Conservation (phyloP, 2,329 filamentous ascomycete species). For the Orbilia ellipsospora region DNA sequence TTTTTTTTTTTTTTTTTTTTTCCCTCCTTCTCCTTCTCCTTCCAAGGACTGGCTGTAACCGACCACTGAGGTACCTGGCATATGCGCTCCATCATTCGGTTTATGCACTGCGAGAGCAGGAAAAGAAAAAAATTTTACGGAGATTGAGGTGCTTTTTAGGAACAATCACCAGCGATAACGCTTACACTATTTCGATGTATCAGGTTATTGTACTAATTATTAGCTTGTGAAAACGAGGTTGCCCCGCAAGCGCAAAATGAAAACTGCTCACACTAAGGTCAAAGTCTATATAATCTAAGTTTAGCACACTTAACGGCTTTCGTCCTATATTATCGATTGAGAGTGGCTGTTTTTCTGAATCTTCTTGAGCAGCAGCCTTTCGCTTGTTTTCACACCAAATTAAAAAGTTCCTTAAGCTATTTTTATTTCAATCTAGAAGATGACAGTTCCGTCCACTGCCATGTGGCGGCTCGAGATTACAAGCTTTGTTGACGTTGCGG, state of each 20-base stretch:
- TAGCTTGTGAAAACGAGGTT: constrained; percentile 5
- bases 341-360: too few species aligned
- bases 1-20: constrained; percentile 31
- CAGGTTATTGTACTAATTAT: constrained; percentile 1
- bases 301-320: constrained; percentile 38
- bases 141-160: background rate
- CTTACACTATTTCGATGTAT: background rate
- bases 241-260: constrained; percentile 36
- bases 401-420: too few species aligned
- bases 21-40: constrained; percentile 21
- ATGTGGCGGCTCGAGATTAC: constrained; percentile 25
- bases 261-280: constrained; percentile 24
- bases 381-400: too few species aligned
- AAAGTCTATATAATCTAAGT: constrained; percentile 35
- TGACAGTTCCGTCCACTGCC: constrained; percentile 39
- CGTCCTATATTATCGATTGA: constrained; percentile 11
- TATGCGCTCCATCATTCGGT: constrained; percentile 7
- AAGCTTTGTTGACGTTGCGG: constrained; percentile 20
- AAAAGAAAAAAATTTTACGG: constrained; percentile 3
- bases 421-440: constrained; percentile 13
- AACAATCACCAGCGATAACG: background rate
- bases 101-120: constrained; percentile 21
- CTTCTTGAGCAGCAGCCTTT: too few species aligned
- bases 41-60: too few species aligned
- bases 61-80: background rate